These are phyloP conservation scores for Helianthus tuberosus DNA, from an alignment of 129 eudicot species.

Conservation along the genomic window DNA sequence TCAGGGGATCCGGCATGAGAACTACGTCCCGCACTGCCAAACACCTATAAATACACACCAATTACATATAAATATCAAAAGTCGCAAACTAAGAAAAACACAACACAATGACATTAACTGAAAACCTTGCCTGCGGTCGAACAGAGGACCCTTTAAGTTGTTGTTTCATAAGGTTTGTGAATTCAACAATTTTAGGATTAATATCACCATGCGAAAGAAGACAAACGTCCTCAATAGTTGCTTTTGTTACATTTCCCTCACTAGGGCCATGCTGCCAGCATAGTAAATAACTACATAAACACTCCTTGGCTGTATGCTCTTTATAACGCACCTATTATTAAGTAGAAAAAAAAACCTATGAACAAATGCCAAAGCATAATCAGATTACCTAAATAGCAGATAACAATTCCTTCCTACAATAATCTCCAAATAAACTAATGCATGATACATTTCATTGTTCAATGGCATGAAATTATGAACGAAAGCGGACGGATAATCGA, in stretches of 20 bases:
- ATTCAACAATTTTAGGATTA: slow-evolving; percentile 41
- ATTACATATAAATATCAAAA: neutral
- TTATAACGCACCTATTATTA: slow-evolving; percentile 45
- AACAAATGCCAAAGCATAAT: neutral
- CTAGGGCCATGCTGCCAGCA: slow-evolving; percentile 74
- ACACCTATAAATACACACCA: slow-evolving; percentile 29
- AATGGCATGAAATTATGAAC: no score
- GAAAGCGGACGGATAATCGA: no score
- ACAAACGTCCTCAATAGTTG: slow-evolving; percentile 46
- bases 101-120: neutral
- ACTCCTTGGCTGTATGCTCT: slow-evolving; percentile 54
- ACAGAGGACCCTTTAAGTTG: slow-evolving; percentile 33
- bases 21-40: slow-evolving; percentile 20
- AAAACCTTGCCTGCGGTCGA: slow-evolving; percentile 43
- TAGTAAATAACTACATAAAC: slow-evolving; percentile 59
- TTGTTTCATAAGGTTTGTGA: slow-evolving; percentile 46
- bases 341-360: slow-evolving; percentile 11
- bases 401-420: neutral
- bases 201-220: slow-evolving; percentile 20
- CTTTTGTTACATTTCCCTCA: slow-evolving; percentile 47
- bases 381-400: neutral
- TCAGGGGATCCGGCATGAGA: neutral
- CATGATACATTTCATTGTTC: neutral
- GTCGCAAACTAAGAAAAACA: neutral
- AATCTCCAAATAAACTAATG: slow-evolving; percentile 5